Evolutionary conservation across 1,284 basidiomycete species (phyloP).

Genomic region (Hemileia vastatrix): DNA sequence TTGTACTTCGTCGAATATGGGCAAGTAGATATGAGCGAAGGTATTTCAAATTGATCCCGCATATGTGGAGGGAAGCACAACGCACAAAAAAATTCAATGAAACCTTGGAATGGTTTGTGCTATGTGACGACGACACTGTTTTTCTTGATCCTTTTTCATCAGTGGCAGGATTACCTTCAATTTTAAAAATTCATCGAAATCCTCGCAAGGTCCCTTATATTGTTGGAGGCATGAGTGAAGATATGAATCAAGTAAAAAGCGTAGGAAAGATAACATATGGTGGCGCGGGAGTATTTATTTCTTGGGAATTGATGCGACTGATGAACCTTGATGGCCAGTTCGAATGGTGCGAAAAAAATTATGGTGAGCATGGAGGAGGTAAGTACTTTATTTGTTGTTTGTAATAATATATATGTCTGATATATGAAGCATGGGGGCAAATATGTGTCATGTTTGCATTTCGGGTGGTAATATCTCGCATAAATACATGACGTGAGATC

Average conservation of each 20-base stretch:
- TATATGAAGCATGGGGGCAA: too few relatives aligned
- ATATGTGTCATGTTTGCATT: too few relatives aligned
- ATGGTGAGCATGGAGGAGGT: neutral
- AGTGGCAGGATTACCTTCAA: neutral
- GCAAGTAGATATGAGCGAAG: too few relatives aligned
- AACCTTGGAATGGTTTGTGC: conserved; percentile 1
- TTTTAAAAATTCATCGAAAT: neutral
- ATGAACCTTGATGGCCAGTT: conserved; percentile 1
- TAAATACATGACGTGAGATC: too few relatives aligned
- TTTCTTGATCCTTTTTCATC: neutral
- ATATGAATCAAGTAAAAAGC: neutral
- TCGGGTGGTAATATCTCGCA: too few relatives aligned
- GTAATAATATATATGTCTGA: too few relatives aligned
- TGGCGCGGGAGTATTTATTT: neutral
- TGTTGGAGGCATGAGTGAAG: neutral
- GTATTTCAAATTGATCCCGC: too few relatives aligned
- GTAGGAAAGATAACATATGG: neutral
- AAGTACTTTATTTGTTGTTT: neutral
- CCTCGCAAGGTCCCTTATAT: neutral
- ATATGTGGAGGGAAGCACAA: too few relatives aligned
- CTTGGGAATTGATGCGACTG: conserved; percentile 1
- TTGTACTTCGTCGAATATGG: too few relatives aligned
- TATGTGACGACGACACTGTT: conserved; percentile 1
- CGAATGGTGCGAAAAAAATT: neutral
- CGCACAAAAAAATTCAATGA: too few relatives aligned